These are phyloP conservation scores for Albizia julibrissin DNA, from an alignment of 306 rosid genomes.

Conservation along the genomic window DNA sequence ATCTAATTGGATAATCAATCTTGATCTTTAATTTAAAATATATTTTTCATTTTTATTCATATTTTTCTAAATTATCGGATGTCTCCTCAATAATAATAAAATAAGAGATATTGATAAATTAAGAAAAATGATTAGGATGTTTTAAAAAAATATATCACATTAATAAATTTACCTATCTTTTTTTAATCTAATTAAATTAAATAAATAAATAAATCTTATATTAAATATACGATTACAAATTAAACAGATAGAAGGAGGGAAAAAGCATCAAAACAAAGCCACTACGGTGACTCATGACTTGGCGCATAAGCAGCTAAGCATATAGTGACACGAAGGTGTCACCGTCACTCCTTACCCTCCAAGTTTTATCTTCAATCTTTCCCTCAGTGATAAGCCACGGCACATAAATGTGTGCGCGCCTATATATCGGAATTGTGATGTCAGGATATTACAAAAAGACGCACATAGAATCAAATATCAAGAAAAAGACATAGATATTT, in stretches of 20 bases:
- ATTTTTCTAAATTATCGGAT: too few species aligned
- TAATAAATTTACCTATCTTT: too few species aligned
- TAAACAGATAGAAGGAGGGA: neutral
- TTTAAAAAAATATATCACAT: too few species aligned
- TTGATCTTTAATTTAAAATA: too few species aligned
- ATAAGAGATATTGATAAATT: too few species aligned
- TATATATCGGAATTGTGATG: neutral
- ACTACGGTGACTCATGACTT: neutral
- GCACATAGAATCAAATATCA: neutral
- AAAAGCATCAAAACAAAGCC: neutral
- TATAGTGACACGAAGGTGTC: neutral
- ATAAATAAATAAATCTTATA: too few species aligned
- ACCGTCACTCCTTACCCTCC: slow-evolving; percentile 5
- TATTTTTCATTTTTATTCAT: too few species aligned
- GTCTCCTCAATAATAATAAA: too few species aligned
- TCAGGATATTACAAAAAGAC: neutral
- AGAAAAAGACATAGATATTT: neutral
- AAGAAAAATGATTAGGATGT: too few species aligned
- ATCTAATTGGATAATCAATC: too few species aligned
- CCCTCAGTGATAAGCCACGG: neutral
- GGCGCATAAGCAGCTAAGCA: neutral
- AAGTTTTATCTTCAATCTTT: neutral
- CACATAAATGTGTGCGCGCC: neutral
- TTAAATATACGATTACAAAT: too few species aligned
- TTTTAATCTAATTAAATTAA: too few species aligned